Evolutionary conservation across 495 filamentous ascomycete species (phyloP), one percentile per base, ranked within the genome.

Genomic region (Penicillium cataractarum): DNA sequence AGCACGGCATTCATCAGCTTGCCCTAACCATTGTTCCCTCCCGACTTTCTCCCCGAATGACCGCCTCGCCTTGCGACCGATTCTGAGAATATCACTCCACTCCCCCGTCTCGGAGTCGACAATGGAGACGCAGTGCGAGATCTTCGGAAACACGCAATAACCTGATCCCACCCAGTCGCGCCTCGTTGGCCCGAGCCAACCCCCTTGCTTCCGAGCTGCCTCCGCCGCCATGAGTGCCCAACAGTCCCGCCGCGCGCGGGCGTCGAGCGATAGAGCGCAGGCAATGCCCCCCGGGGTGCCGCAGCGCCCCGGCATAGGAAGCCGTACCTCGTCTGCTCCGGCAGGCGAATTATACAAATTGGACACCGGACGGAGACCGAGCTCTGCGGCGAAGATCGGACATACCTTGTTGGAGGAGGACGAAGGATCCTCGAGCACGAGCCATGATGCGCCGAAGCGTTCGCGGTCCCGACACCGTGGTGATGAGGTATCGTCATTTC

Each of bases 281-380:
- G 60, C 67, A 32, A 69, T 67, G 56, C 63, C 65, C 13, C 35
- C 35, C 27, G 55, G 59, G 54, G 52, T 70, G 55, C 69, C 65
- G 24, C 68, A 68, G 56, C 72, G 75, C 42, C 74, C 75, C 15
- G 67, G 64, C 13, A 70, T 78, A 42, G 72, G 66, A 13, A 64
- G 55, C 52, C 69, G 76, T 52, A 78, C 78, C n/a, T 57, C 62
- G 17, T 80, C 78, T 27, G 73, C 76, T 17, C 75, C 78, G 5
- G 60, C 62, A 24, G 75, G 68, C 10, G 73, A 60, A 33, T 57
- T 77, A 51, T 62, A 71, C 51, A 71, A 67, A 63, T 55, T 75
- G 13, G 73, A 77, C 40, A 48, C 61, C 2, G 66, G 53, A 55
- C 63, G 63, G 35, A 66, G 61, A 37, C 64, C 59, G 57, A 67